Conservation (phyloP, 352 stramenopile species). For the Phytopythium helicoides region DNA sequence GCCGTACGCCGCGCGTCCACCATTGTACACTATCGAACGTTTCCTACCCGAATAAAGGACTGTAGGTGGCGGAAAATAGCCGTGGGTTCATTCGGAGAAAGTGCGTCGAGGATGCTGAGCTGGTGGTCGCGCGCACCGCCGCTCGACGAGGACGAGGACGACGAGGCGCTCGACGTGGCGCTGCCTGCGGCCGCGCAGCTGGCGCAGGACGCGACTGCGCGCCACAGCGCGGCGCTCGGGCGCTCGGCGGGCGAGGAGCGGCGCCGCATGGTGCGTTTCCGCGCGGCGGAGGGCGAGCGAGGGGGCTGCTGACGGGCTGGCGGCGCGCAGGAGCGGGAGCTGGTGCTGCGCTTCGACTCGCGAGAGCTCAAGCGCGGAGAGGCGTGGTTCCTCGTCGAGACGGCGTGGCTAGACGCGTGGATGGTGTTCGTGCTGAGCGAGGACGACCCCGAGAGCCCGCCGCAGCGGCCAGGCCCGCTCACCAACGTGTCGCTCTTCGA, state of each 20-base stretch:
- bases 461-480: constrained; percentile 52
- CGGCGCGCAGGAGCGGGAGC: constrained; percentile 53
- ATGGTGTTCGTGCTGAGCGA: constrained; percentile 77
- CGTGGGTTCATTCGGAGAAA: too few relatives aligned
- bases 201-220: constrained; percentile 1
- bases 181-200: constrained; percentile 14
- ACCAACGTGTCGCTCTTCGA: constrained; percentile 78
- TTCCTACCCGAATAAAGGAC: not conserved
- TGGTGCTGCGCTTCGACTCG: constrained; percentile 69
- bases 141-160: constrained; percentile 4
- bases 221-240: constrained; percentile 13
- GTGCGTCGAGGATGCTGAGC: constrained; percentile 1
- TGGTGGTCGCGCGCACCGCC: not conserved
- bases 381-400: constrained; percentile 79
- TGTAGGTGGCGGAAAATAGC: not conserved
- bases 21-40: not conserved
- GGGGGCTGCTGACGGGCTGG: too few relatives aligned
- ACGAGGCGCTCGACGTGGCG: constrained; percentile 14
- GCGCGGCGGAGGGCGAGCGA: too few relatives aligned
- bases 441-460: constrained; percentile 44
- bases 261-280: constrained; percentile 15
- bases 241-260: constrained; percentile 22
- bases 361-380: constrained; percentile 61
- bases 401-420: constrained; percentile 75
- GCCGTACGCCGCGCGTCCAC: not conserved